Conservation (phyloP, 1,139 yeast species). For the Lodderomyces margitis region DNA sequence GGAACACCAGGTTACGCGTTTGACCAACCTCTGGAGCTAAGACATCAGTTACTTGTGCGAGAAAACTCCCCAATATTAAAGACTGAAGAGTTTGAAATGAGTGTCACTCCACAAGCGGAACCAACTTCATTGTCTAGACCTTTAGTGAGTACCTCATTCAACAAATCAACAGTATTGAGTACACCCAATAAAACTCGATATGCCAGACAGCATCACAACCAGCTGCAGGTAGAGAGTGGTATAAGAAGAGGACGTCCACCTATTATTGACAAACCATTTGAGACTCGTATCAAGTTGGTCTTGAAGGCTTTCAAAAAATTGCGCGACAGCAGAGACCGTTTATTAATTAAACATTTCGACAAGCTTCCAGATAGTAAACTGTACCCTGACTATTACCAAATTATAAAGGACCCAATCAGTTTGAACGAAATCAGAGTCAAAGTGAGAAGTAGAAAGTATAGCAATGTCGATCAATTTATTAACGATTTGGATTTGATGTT, state of each 20-base stretch:
- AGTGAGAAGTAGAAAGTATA: constrained; percentile 82
- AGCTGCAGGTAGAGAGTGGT: constrained; percentile 45
- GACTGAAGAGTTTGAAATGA: constrained; percentile 15
- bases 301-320: constrained; percentile 78
- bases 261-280: constrained; percentile 90
- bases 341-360: constrained; percentile 66
- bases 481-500: constrained; percentile 75
- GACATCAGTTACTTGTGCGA: neutral
- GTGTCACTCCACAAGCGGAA: constrained; percentile 13
- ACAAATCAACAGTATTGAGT: constrained; percentile 3
- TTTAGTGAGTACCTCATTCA: constrained; percentile 11
- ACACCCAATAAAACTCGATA: constrained; percentile 5
- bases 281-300: constrained; percentile 84
- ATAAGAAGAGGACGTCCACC: constrained; percentile 93
- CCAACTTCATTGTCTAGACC: constrained; percentile 12
- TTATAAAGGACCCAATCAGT: constrained; percentile 70
- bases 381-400: constrained; percentile 65
- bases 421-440: constrained; percentile 79
- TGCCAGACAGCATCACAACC: constrained; percentile 4
- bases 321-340: constrained; percentile 49
- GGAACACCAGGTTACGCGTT: neutral
- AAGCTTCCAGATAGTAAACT: constrained; percentile 72
- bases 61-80: constrained; percentile 6
- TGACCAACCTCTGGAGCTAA: neutral
- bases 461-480: constrained; percentile 70